Evolutionary conservation across 2,329 filamentous ascomycete genomes (phyloP).

Genomic region (Cercospora brassicicola): DNA sequence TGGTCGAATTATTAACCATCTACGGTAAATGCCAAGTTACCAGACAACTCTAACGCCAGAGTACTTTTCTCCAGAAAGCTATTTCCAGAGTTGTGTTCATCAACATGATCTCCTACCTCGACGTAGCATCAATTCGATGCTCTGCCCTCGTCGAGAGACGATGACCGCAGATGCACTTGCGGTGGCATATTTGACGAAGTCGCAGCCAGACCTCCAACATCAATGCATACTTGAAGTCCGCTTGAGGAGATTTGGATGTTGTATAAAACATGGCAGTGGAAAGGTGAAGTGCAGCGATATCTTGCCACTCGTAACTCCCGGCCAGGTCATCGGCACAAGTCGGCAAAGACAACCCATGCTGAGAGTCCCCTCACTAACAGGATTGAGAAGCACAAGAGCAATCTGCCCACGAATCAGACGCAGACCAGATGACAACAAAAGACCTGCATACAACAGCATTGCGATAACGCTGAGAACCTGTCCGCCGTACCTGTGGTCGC

Average conservation of each 20-base stretch:
- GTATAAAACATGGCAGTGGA: background rate
- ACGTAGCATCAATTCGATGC: background rate
- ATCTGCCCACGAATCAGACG: background rate
- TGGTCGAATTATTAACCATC: background rate
- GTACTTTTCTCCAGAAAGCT: background rate
- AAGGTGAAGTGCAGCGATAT: background rate
- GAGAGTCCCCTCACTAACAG: background rate
- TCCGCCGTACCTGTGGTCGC: conserved; percentile 4
- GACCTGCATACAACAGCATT: background rate
- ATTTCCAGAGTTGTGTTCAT: background rate
- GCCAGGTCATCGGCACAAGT: background rate
- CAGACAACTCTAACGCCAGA: background rate
- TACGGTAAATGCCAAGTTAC: background rate
- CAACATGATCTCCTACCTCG: background rate
- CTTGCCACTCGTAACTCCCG: background rate
- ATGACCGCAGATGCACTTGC: background rate
- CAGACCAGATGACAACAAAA: background rate
- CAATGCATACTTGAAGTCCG: background rate
- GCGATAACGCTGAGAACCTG: background rate
- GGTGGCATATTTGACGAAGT: background rate
- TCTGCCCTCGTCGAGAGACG: background rate
- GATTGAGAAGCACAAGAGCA: background rate
- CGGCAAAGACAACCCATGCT: background rate
- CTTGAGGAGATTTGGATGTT: background rate
- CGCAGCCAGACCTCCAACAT: background rate